phyloP scores from a whole-genome alignment of 176 grass and related monocot species.

The Areca catechu region DNA sequence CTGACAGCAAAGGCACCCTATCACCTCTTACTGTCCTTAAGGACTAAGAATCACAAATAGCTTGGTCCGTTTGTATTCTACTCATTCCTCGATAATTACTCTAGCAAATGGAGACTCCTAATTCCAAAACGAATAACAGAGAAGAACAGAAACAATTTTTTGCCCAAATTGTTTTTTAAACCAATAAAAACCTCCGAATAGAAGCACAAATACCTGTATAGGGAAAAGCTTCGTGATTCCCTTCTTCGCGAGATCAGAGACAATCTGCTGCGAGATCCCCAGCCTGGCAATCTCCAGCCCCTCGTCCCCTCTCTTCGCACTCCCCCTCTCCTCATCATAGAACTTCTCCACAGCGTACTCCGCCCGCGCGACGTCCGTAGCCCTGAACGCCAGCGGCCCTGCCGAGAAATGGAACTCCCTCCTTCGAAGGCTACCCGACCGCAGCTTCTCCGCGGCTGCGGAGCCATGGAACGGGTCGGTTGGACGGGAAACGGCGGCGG shows the following conservation, averaged over 20 bases:
- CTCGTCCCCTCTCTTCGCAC: slow-evolving; percentile 20
- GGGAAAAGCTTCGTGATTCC: slow-evolving; percentile 89
- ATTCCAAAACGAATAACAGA: no score
- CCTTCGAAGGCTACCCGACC: neutral
- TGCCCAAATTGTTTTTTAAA: neutral
- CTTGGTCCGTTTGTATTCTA: no score
- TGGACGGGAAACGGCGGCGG: neutral
- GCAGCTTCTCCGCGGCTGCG: neutral
- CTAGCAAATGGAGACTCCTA: no score
- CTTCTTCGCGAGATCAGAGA: slow-evolving; percentile 48
- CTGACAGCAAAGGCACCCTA: no score
- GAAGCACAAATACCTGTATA: slow-evolving; percentile 51
- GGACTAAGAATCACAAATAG: no score
- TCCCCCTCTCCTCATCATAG: slow-evolving; percentile 30
- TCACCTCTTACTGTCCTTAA: no score
- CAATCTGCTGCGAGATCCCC: slow-evolving; percentile 69
- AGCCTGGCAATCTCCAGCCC: slow-evolving; percentile 66
- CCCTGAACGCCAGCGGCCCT: slow-evolving; percentile 31
- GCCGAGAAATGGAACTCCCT: slow-evolving; percentile 44
- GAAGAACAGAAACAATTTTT: no score
- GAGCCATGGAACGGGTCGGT: neutral
- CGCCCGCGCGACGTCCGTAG: slow-evolving; percentile 8
- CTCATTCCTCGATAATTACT: no score
- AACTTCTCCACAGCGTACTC: slow-evolving; percentile 41
- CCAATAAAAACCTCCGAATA: neutral